Percentiles rank a stretch among this genome's conserved stretches.
These are phyloP conservation scores for Thermomucor indicae-seudaticae DNA, from an alignment of 371 early-diverging fungal genomes.

Conservation along the genomic window DNA sequence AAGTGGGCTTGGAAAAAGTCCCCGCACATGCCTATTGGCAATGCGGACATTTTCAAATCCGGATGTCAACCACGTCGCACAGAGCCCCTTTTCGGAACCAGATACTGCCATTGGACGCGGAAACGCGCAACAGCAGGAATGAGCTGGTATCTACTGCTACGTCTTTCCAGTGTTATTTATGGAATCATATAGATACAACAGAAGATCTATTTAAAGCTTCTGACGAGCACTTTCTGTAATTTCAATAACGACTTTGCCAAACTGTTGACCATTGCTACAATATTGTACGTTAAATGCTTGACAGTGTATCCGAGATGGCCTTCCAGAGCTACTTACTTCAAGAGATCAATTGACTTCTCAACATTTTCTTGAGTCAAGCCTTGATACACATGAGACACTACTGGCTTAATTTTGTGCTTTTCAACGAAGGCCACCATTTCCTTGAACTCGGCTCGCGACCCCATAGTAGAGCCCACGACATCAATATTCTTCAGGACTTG, in stretches of 20 bases:
- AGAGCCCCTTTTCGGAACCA: too few species aligned
- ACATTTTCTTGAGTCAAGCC: conserved; percentile 41
- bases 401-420: conserved; percentile 53
- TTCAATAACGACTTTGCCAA: conserved; percentile 17
- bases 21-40: too few species aligned
- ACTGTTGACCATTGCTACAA: conserved; percentile 12
- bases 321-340: conserved; percentile 49
- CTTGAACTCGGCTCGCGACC: conserved; percentile 57
- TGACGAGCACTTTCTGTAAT: background rate
- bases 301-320: background rate
- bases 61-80: too few species aligned
- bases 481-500: conserved; percentile 55
- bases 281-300: background rate
- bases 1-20: too few species aligned
- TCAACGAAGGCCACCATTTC: conserved; percentile 63
- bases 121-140: too few species aligned
- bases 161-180: too few species aligned
- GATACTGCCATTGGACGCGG: too few species aligned
- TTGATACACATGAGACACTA: conserved; percentile 53
- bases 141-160: too few species aligned
- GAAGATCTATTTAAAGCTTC: background rate
- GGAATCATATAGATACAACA: too few species aligned
- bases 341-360: conserved; percentile 52
- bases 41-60: too few species aligned
- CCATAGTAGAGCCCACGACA: conserved; percentile 63